These are phyloP conservation scores for Penicillium paxilli DNA, from an alignment of 495 filamentous ascomycete genomes.

Conservation along the genomic window DNA sequence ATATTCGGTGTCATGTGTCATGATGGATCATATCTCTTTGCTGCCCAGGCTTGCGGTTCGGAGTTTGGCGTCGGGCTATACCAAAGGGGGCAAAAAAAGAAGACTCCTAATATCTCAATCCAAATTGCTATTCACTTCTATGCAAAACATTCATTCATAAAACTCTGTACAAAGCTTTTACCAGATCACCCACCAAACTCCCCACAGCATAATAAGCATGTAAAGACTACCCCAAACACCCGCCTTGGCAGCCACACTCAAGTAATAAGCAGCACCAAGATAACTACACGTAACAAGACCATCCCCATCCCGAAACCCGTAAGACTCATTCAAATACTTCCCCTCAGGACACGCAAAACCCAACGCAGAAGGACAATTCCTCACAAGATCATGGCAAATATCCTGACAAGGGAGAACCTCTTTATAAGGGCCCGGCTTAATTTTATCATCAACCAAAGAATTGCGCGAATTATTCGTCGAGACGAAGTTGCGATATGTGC, in stretches of 20 bases:
- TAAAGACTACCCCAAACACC: constrained; percentile 13
- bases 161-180: not conserved
- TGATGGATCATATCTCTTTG: too few species aligned
- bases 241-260: constrained; percentile 32
- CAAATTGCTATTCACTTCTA: too few species aligned
- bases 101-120: too few species aligned
- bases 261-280: constrained; percentile 54
- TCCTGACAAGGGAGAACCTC: constrained; percentile 85
- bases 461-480: constrained; percentile 61
- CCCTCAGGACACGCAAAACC: constrained; percentile 74
- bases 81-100: too few species aligned
- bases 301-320: constrained; percentile 51
- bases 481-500: constrained; percentile 28
- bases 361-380: constrained; percentile 78
- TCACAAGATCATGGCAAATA: constrained; percentile 79
- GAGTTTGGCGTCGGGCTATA: too few species aligned
- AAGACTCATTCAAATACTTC: constrained; percentile 61
- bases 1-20: too few species aligned
- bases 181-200: constrained; percentile 12
- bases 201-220: constrained; percentile 15
- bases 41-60: too few species aligned
- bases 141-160: too few species aligned
- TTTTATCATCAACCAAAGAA: constrained; percentile 62
- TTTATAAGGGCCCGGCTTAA: constrained; percentile 88
- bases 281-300: constrained; percentile 58